phyloP scores from a whole-genome alignment of 306 rosid species.

The Morella rubra region DNA sequence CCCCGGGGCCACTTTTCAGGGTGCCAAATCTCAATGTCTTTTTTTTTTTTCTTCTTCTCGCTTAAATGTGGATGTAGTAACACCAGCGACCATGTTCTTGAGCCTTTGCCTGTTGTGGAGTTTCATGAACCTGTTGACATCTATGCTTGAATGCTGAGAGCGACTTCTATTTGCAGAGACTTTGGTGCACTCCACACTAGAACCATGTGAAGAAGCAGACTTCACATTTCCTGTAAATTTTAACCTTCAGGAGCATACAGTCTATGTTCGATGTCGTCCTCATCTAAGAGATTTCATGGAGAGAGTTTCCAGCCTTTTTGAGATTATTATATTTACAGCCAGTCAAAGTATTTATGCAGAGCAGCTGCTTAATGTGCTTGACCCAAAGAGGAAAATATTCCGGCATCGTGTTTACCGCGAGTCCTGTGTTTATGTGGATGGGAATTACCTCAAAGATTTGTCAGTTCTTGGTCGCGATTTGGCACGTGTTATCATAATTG shows the following conservation, averaged over 20 bases:
- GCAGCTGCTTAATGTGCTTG: slow-evolving; percentile 92
- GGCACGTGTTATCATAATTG: slow-evolving; percentile 75
- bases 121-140: not conserved
- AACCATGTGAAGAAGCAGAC: slow-evolving; percentile 88
- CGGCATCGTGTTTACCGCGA: slow-evolving; percentile 96
- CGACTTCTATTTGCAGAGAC: slow-evolving; percentile 69
- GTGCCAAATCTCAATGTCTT: not conserved
- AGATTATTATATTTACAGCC: slow-evolving; percentile 94
- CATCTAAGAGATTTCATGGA: slow-evolving; percentile 86
- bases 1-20: not conserved
- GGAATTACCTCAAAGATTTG: slow-evolving; percentile 94
- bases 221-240: slow-evolving; percentile 92
- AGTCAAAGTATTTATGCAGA: slow-evolving; percentile 99
- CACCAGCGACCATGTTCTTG: not conserved
- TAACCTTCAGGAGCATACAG: slow-evolving; percentile 81
- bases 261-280: slow-evolving; percentile 97
- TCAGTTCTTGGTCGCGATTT: slow-evolving; percentile 97
- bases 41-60: not conserved
- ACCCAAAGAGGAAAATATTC: slow-evolving; percentile 91
- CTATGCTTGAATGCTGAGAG: slow-evolving; percentile 22
- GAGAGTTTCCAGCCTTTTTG: slow-evolving; percentile 72
- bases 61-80: not conserved
- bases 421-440: slow-evolving; percentile 95
- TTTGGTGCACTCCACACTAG: slow-evolving; percentile 91
- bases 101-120: not conserved